Conservation (phyloP, 2,329 filamentous ascomycete genomes). For the Fusarium sulawesiense region DNA sequence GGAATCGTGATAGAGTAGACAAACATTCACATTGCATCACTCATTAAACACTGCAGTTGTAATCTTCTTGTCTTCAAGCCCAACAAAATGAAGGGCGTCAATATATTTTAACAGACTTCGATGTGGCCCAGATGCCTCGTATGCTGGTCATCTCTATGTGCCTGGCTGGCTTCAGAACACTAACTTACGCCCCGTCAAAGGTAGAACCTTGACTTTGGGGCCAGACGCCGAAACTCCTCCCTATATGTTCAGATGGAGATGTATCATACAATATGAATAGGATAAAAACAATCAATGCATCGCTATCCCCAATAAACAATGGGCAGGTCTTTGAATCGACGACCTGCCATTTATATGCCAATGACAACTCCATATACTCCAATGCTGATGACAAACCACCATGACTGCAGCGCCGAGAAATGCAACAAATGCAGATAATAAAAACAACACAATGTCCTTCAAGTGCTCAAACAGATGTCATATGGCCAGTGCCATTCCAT, state of each 20-base stretch:
- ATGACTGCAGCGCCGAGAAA: constrained; percentile 36
- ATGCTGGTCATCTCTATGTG: constrained; percentile 20
- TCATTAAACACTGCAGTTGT: neutral
- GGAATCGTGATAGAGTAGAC: neutral
- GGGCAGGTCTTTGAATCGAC: constrained; percentile 12
- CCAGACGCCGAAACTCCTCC: constrained; percentile 28
- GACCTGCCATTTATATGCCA: constrained; percentile 30
- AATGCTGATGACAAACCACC: constrained; percentile 27
- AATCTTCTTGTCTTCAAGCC: constrained; percentile 14
- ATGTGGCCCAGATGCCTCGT: constrained; percentile 18
- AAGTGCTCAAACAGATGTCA: constrained; percentile 11
- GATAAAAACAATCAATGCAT: constrained; percentile 17
- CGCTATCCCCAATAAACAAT: constrained; percentile 18
- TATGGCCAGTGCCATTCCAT: neutral
- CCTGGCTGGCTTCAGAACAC: constrained; percentile 17
- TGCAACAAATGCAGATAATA: constrained; percentile 27
- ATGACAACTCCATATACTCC: constrained; percentile 27
- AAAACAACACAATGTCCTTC: constrained; percentile 3
- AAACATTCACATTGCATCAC: neutral
- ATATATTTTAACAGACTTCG: constrained; percentile 30
- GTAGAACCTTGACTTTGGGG: constrained; percentile 2
- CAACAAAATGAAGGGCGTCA: constrained; percentile 17
- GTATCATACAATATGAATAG: constrained; percentile 34
- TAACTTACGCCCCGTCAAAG: constrained; percentile 15
- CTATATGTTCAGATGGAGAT: constrained; percentile 30